phyloP scores from a whole-genome alignment of 139 green algal species.

The Nannochloris sp. region DNA sequence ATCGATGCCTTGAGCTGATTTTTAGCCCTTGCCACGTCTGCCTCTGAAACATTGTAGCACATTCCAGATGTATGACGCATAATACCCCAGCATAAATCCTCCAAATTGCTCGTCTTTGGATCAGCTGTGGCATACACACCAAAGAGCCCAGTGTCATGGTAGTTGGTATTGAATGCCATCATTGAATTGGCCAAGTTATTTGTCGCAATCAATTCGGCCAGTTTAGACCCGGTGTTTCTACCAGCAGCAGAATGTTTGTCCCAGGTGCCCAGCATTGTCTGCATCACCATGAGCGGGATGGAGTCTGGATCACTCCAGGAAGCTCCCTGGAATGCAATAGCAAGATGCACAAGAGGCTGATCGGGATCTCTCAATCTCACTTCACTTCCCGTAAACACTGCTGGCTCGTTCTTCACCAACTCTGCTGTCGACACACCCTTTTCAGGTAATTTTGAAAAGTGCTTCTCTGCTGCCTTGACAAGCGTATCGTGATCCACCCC shows the following conservation, averaged over 20 bases:
- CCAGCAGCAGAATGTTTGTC: constrained; percentile 52
- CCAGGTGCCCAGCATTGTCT: constrained; percentile 60
- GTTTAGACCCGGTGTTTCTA: constrained; percentile 16
- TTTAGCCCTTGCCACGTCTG: constrained; percentile 79
- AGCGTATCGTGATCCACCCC: constrained; percentile 91
- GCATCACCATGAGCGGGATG: constrained; percentile 95
- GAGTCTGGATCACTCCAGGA: constrained; percentile 90
- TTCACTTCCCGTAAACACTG: constrained; percentile 89
- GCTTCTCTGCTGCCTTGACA: constrained; percentile 65
- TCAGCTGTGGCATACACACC: constrained; percentile 82
- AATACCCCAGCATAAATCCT: constrained; percentile 58
- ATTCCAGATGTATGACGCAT: constrained; percentile 69
- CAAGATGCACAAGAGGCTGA: constrained; percentile 61
- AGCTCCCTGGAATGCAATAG: constrained; percentile 89
- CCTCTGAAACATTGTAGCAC: constrained; percentile 78
- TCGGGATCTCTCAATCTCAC: constrained; percentile 90
- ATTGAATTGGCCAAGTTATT: constrained; percentile 80
- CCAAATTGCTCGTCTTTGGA: constrained; percentile 17
- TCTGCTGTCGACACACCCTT: constrained; percentile 33
- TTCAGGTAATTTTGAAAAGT: constrained; percentile 55
- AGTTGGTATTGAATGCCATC: constrained; percentile 97
- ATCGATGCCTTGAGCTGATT: constrained; percentile 89
- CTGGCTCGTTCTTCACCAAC: constrained; percentile 60
- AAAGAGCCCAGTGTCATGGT: constrained; percentile 96
- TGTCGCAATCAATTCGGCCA: constrained; percentile 75